Base-by-base conservation (phyloP, 192 early-diverging fungal genomes). In the Backusella morwellensis region DNA sequence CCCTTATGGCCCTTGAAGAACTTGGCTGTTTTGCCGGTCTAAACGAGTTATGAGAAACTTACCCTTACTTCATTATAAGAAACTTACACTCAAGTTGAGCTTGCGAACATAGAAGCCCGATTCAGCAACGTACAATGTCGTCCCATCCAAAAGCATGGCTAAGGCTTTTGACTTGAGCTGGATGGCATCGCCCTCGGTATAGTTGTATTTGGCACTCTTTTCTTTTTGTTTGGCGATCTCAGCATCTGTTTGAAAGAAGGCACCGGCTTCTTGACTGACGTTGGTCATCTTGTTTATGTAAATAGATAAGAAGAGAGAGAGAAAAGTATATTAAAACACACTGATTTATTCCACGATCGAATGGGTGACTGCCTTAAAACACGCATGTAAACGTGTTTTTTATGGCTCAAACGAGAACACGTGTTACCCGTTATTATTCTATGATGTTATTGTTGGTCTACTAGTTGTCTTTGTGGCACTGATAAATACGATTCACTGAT, bases 201-300 rank as follows among this genome's bases (percentile, higher is more conserved):
- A 87, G 52, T 84, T 87, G 59, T 80, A 83, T 81, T 92, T 95
- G 17, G 74, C 81, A 26, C 86, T 79, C 59, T 89, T 84, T 14
- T 76, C 80, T 35, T 82, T 78, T 77, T 86, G 85, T 14, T 88
- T 72, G 23, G 82, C 86, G 34, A 95, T 68, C 69, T 93, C 92
- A 19, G 86, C 86, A 85, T 95, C 92, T 4, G 90, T 84, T 76
- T 95, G 92, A 79, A 95, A 95, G 85, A 93, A 95, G 75, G 87
- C 84, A 12, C 86, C 88, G 6, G 91, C 83, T 72, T 88, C 83
- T 26, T 47, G 81, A 11, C 86, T 83, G 74, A 89, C 82, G 83
- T 91, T 90, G n/a, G 88, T 84, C 72, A 86, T 88, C 67, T 79
- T 84, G 32, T 23, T 5, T 19, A 47, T 44, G 42, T 50, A 17